Percentiles rank a stretch among this genome's conserved stretches.
Evolutionary conservation across 495 filamentous ascomycete species (phyloP).

Genomic region (Hypoxylon rickii): DNA sequence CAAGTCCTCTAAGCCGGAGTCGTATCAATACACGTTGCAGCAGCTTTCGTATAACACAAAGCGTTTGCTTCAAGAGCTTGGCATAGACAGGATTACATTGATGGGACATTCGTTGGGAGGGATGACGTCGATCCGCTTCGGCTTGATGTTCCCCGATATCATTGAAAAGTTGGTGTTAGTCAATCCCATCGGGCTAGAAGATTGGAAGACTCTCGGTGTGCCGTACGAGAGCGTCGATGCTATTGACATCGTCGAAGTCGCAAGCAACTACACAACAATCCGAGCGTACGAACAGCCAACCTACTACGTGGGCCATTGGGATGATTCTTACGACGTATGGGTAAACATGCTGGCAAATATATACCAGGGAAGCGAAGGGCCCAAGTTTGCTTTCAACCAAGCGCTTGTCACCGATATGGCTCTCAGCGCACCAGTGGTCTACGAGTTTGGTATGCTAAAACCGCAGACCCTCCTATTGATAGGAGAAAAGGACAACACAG

Average conservation of each 20-base stretch:
- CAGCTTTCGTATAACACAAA: slow-evolving; percentile 49
- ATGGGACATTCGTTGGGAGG: slow-evolving; percentile 55
- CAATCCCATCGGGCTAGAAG: slow-evolving; percentile 50
- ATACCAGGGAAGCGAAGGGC: slow-evolving; percentile 42
- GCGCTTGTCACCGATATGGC: slow-evolving; percentile 51
- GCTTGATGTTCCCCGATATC: slow-evolving; percentile 47
- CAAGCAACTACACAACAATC: slow-evolving; percentile 44
- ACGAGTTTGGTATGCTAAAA: slow-evolving; percentile 46
- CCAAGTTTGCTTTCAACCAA: slow-evolving; percentile 40
- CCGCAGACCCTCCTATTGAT: slow-evolving; percentile 45
- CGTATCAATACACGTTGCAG: slow-evolving; percentile 50
- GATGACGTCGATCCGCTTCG: slow-evolving; percentile 49
- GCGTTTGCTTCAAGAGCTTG: slow-evolving; percentile 40
- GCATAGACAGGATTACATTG: slow-evolving; percentile 40
- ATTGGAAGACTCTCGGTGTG: slow-evolving; percentile 50
- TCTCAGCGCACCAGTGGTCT: slow-evolving; percentile 48
- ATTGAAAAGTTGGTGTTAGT: slow-evolving; percentile 39
- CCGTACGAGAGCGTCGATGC: slow-evolving; percentile 44
- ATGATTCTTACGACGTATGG: slow-evolving; percentile 47
- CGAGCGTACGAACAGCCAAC: slow-evolving; percentile 48
- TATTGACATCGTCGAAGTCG: slow-evolving; percentile 33
- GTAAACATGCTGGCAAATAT: slow-evolving; percentile 52
- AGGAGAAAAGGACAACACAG: slow-evolving; percentile 49
- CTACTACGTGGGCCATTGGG: slow-evolving; percentile 49
- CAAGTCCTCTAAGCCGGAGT: slow-evolving; percentile 51